These are phyloP conservation scores for Tolypocladium endophyticum DNA, from an alignment of 2,329 filamentous ascomycete species.

Conservation along the genomic window DNA sequence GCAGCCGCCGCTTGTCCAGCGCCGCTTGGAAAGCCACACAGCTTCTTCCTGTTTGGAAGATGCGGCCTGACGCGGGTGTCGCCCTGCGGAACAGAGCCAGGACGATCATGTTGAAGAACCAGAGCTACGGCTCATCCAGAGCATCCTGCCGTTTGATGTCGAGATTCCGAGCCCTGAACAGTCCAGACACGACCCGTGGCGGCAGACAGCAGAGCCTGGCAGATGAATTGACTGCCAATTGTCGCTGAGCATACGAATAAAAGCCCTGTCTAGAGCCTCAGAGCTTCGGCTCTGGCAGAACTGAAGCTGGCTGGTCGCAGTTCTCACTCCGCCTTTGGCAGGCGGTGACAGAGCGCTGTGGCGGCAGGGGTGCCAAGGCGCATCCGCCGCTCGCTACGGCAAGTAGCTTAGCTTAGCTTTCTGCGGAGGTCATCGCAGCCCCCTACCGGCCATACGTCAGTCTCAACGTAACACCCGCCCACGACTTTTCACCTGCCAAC, in stretches of 20 bases:
- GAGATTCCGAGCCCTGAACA: background rate
- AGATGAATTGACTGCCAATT: background rate
- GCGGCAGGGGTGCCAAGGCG: background rate
- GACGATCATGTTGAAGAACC: slow-evolving; percentile 6
- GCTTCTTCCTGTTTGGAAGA: background rate
- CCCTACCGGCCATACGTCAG: slow-evolving; percentile 3
- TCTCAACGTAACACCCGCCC: background rate
- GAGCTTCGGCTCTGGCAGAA: background rate
- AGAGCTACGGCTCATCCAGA: background rate
- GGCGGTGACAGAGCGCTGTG: background rate
- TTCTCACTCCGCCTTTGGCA: background rate
- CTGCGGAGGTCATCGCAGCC: background rate
- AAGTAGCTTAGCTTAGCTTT: background rate
- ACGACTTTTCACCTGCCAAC: slow-evolving; percentile 2
- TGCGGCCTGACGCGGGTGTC: background rate
- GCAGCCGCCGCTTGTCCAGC: background rate
- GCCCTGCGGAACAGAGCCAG: slow-evolving; percentile 5
- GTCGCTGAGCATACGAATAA: background rate
- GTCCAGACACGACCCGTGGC: background rate
- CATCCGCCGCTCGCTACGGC: background rate
- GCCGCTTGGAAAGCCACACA: background rate
- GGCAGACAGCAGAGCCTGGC: background rate
- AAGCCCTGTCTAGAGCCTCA: background rate
- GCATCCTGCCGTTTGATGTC: background rate
- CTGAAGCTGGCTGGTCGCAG: background rate